Base-by-base conservation (phyloP, 805 yeast species). In the Teunomyces lycoperdinae region DNA sequence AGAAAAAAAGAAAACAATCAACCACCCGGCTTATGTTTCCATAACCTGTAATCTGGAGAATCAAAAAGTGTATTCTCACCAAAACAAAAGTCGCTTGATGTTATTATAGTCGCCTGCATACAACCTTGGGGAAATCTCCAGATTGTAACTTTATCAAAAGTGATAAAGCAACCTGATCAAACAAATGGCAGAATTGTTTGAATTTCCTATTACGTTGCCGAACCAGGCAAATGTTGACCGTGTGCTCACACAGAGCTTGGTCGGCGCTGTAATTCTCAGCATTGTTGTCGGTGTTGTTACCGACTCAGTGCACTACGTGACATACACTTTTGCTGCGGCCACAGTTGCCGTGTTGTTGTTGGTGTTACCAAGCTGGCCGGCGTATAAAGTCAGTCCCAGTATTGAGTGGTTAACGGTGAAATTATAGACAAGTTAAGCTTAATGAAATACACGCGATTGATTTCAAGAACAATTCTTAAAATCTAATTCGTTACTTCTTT, bases 331-430 rank as follows among this genome's bases (percentile, higher is more conserved):
- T 59, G 69, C 62, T 9, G 57, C 52, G 3, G 63, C 64, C 9
- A 59, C 73, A 17, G 55, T 71, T 14, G 46, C 76, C 5, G 40
- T 56, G 16, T 55, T 74, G 4, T 27, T 60, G 27, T 47, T 62
- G 29, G 76, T 74, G 3, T 66, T 81, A 16, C 89, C 89, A 28
- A 76, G 85, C 24, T 86, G 84, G 74, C 74, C 84, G 2, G 53
- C 62, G 6, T 86, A 78, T 60, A 83, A 73, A 44, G 67, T 31
- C 70, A 54, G 62, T 77, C 49, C 79, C 79, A 30, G 66, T 74
- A 26, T 62, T 60, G 54, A 47, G 27, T 85, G 84, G 81, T 70
- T 79, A 42, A 50, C 61, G 46, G 63, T 69, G 45, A 58, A 65
- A 44, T 32, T 60, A 53, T 60, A 35, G 24, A 35, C 26, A 20